Evolutionary conservation across 2,329 filamentous ascomycete species (phyloP), one percentile per base, ranked within the genome.

Genomic region (Cryphonectria parasitica): DNA sequence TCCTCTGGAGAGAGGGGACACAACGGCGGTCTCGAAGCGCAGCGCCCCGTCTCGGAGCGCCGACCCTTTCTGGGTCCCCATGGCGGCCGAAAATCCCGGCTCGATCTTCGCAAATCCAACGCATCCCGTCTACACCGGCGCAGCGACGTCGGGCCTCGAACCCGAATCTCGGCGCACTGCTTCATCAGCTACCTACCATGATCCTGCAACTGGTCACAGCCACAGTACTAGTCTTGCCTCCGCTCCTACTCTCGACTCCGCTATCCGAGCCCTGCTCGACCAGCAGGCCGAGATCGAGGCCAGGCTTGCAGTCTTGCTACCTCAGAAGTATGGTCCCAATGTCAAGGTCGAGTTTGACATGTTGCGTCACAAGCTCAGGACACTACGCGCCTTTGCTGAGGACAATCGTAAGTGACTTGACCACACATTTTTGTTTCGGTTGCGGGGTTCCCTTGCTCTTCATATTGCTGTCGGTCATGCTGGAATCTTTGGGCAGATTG

Each of bases 231-330:
- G 76, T 70, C 74, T 76, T 56, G 74, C 77, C 52, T 78, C 80
- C 74, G 81, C 82, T 73, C 77, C 80, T 68, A 77, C 79, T 69
- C 76, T 84, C 74, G 83, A 85, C 72, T 80, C 81, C 72, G 77
- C 81, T 75, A 83, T 85, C 75, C 80, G 79, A 75, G 78, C 79
- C 68, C 80, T 87, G 72, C 83, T 86, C 71, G 82, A 84, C 73
- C 85, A 88, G 77, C 85, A 86, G 75, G 83, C 83, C 75, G 84
- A 86, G 73, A 85, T 87, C 75, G 83, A 86, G 75, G 82, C 85
- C 73, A 83, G 83, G 76, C 80, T 87, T 67, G 82, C 83, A 69
- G 80, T 80, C 71, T 78, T 87, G 64, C 80, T 87, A 22, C 83
- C 84, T 68, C 79, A 80, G 74, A 84, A 83, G 73, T 83, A 85